phyloP scores from a whole-genome alignment of 108 stramenopile species.

The Cylindrotheca fusiformis region DNA sequence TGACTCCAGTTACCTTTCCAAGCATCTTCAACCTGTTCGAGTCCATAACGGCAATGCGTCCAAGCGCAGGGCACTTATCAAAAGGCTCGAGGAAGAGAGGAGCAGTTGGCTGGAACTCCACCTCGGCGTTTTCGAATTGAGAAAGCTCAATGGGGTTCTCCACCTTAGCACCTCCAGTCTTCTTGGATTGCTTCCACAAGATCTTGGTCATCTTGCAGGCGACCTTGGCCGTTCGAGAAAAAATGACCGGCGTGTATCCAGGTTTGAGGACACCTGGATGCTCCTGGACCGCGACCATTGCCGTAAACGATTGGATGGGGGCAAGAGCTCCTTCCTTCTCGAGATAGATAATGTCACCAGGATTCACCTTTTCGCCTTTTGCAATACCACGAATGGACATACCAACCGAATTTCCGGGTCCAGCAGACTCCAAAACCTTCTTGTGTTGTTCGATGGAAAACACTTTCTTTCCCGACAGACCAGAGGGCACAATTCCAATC shows the following conservation, averaged over 20 bases:
- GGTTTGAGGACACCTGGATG: slow-evolving; percentile 59
- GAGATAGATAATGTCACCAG: slow-evolving; percentile 65
- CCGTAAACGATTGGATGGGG: slow-evolving; percentile 57
- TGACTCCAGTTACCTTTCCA: slow-evolving; percentile 60
- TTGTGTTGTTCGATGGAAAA: slow-evolving; percentile 73
- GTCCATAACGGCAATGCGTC: slow-evolving; percentile 75
- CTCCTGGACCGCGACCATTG: slow-evolving; percentile 64
- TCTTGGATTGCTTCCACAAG: slow-evolving; percentile 68
- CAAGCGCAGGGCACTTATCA: slow-evolving; percentile 50
- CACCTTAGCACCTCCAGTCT: slow-evolving; percentile 61
- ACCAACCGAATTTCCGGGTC: slow-evolving; percentile 69
- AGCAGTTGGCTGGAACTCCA: slow-evolving; percentile 52
- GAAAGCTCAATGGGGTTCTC: slow-evolving; percentile 54
- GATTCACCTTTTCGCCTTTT: slow-evolving; percentile 55
- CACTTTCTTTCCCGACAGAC: slow-evolving; percentile 54
- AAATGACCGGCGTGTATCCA: slow-evolving; percentile 56
- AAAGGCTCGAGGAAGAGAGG: slow-evolving; percentile 67
- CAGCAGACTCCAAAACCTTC: slow-evolving; percentile 48
- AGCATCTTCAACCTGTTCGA: slow-evolving; percentile 72
- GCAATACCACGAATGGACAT: slow-evolving; percentile 66
- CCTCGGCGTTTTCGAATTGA: slow-evolving; percentile 65
- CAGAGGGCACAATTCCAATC: slow-evolving; percentile 47
- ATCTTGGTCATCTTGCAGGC: slow-evolving; percentile 77
- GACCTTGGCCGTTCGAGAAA: slow-evolving; percentile 71
- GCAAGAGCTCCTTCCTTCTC: slow-evolving; percentile 47